Percentiles rank a stretch among this genome's conserved stretches.
These are phyloP conservation scores for Apophysomyces ossiformis DNA, from an alignment of 371 early-diverging fungal genomes.

Conservation along the genomic window DNA sequence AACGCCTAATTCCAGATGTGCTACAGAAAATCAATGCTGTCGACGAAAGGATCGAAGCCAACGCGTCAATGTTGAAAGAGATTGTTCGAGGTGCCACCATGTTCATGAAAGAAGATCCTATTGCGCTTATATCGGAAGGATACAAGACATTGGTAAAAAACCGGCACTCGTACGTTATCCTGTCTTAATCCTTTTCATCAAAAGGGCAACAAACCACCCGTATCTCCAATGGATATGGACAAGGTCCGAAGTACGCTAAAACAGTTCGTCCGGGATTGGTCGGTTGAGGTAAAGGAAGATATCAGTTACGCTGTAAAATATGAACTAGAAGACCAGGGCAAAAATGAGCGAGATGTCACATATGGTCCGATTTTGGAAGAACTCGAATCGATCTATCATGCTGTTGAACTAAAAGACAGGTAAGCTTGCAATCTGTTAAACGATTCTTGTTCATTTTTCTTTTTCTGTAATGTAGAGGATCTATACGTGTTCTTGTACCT, in stretches of 20 bases:
- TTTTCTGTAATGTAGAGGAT: conserved; percentile 43
- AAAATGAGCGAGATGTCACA: conserved; percentile 75
- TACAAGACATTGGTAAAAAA: conserved; percentile 18
- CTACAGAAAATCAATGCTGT: conserved; percentile 57
- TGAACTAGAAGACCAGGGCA: conserved; percentile 55
- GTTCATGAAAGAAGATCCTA: conserved; percentile 49
- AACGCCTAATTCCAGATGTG: conserved; percentile 57
- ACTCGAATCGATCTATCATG: conserved; percentile 60
- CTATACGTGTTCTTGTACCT: conserved; percentile 77
- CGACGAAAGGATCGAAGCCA: conserved; percentile 53
- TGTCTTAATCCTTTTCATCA: conserved; percentile 1
- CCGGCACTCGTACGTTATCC: neutral
- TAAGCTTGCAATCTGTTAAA: conserved; percentile 23
- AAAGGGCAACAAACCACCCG: conserved; percentile 45
- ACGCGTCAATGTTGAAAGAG: conserved; percentile 48
- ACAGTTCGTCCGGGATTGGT: conserved; percentile 96
- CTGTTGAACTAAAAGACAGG: conserved; percentile 49
- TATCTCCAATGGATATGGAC: conserved; percentile 80
- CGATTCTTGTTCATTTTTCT: conserved; percentile 3
- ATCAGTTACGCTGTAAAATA: neutral
- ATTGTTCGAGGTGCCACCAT: conserved; percentile 45
- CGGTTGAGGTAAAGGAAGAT: conserved; percentile 55
- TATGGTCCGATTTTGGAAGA: conserved; percentile 83
- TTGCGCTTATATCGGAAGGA: conserved; percentile 50
- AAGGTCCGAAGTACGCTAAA: conserved; percentile 86